Evolutionary conservation across 1,139 yeast species (phyloP).

Genomic region (Sugiyamaella sp.): DNA sequence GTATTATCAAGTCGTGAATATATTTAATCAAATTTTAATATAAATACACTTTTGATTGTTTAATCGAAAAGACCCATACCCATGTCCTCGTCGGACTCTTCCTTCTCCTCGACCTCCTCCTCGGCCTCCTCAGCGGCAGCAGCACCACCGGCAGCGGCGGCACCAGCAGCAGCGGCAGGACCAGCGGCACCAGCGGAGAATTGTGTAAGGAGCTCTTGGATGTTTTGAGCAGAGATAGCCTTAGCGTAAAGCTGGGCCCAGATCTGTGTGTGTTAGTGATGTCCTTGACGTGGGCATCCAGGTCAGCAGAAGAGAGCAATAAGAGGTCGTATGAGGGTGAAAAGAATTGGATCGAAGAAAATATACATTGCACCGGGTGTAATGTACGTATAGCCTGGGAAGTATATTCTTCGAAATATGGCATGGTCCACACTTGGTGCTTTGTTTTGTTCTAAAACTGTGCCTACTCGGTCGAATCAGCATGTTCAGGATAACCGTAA

Average conservation of each 20-base stretch:
- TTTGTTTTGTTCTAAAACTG: too few relatives aligned
- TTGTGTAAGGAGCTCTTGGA: constrained; percentile 86
- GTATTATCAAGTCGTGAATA: constrained; percentile 12
- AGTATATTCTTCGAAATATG: too few relatives aligned
- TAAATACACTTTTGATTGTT: constrained; percentile 23
- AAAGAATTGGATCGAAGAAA: too few relatives aligned
- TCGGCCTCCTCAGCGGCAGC: constrained; percentile 56
- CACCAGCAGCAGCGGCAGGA: constrained; percentile 58
- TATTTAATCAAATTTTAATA: constrained; percentile 15
- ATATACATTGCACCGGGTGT: too few relatives aligned
- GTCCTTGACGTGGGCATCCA: too few relatives aligned
- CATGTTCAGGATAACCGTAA: too few relatives aligned
- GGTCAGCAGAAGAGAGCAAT: too few relatives aligned
- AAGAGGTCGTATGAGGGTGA: too few relatives aligned
- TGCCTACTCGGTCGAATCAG: too few relatives aligned
- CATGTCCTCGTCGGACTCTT: constrained; percentile 44
- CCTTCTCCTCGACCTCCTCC: constrained; percentile 37
- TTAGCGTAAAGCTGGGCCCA: constrained; percentile 90
- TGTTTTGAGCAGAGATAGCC: constrained; percentile 96
- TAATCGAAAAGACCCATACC: constrained; percentile 47
- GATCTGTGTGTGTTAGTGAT: too few relatives aligned
- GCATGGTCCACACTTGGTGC: too few relatives aligned
- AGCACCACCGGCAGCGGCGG: constrained; percentile 62
- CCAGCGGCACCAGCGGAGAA: constrained; percentile 57
- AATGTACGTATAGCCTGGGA: too few relatives aligned